Conservation (phyloP, 768 basidiomycete genomes). For the Russula sp. region DNA sequence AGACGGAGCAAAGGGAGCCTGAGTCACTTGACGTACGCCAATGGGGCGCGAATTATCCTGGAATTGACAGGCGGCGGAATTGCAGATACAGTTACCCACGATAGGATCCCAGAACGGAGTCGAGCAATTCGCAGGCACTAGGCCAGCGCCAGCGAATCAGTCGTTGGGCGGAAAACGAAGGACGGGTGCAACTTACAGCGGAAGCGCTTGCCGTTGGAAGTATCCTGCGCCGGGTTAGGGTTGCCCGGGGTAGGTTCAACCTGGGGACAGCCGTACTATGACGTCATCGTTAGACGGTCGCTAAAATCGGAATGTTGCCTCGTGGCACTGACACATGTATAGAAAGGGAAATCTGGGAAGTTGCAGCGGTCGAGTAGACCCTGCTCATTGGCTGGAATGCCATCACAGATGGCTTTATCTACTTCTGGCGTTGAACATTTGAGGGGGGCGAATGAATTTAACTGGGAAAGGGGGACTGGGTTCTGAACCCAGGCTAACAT, state of each 20-base stretch:
- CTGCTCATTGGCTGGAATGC: conserved; percentile 60
- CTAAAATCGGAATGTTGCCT: background rate
- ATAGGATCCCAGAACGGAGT: conserved; percentile 82
- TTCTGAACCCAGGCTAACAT: conserved; percentile 69
- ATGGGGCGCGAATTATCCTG: conserved; percentile 57
- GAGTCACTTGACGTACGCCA: conserved; percentile 41
- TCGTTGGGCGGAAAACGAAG: background rate
- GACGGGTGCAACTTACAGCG: conserved; percentile 41
- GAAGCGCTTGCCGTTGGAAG: conserved; percentile 43
- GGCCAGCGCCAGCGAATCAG: background rate
- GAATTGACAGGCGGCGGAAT: conserved; percentile 51
- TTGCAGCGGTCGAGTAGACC: conserved; percentile 56
- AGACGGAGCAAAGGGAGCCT: background rate
- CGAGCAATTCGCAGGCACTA: conserved; percentile 66
- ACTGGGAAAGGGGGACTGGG: conserved; percentile 57
- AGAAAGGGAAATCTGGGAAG: conserved; percentile 75
- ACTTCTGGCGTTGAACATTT: conserved; percentile 63
- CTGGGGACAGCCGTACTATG: conserved; percentile 68
- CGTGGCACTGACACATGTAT: conserved; percentile 54
- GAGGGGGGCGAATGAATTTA: conserved; percentile 47
- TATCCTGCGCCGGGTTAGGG: conserved; percentile 61
- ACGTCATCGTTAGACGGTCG: background rate
- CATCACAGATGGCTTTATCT: conserved; percentile 62
- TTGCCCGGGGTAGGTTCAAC: conserved; percentile 47
- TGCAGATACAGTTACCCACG: conserved; percentile 57